Percentiles rank a stretch among this genome's conserved stretches.
These are phyloP conservation scores for Mrakia frigida DNA, from an alignment of 768 basidiomycete genomes.

Conservation along the genomic window DNA sequence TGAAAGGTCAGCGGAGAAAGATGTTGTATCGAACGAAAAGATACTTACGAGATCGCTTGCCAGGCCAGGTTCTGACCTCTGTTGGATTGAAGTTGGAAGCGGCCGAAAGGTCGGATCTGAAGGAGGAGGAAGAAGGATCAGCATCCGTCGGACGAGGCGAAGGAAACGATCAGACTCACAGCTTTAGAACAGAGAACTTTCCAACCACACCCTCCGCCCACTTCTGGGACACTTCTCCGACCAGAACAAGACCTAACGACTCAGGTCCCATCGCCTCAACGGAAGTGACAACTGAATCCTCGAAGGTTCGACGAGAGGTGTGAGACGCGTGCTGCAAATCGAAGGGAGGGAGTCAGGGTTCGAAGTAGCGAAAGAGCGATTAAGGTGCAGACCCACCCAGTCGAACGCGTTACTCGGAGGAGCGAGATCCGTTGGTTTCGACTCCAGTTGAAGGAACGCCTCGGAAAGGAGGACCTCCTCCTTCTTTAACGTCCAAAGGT, in stretches of 20 bases:
- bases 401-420: background rate
- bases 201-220: constrained; percentile 5
- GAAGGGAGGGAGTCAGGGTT: background rate
- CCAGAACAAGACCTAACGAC: background rate
- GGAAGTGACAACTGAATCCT: constrained; percentile 2
- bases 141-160: background rate
- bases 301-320: background rate
- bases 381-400: background rate
- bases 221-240: background rate
- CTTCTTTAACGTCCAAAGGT: constrained; percentile 4
- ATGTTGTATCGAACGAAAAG: background rate
- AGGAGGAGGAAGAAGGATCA: background rate
- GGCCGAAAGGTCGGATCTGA: background rate
- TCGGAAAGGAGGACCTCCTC: constrained; percentile 3
- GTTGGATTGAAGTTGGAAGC: background rate
- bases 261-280: background rate
- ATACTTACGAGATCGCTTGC: background rate
- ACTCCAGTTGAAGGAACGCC: background rate
- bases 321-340: background rate
- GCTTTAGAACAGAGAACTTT: background rate
- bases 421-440: background rate
- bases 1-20: background rate
- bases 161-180: background rate
- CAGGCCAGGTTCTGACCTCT: background rate
- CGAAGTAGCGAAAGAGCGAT: too few species aligned